Base-by-base conservation (phyloP, 2,329 filamentous ascomycete genomes). In the Ascochyta fabae region DNA sequence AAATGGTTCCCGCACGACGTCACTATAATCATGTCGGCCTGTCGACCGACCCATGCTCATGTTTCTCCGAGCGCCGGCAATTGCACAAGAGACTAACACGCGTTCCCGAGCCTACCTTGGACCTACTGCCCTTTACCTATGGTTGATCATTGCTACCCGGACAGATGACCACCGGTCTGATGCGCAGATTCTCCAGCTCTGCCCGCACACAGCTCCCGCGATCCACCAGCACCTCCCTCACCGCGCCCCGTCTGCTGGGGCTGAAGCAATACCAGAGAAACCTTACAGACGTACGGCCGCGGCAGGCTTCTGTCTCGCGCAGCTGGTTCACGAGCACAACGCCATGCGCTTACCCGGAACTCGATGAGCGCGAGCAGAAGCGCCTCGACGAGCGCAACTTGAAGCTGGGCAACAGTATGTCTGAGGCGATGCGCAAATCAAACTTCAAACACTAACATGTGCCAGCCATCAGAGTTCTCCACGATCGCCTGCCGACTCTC, bases 341-440 rank as follows among this genome's bases (percentile, higher is more conserved):
- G 26, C 71, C 73, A 39, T 68, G 65, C 31, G 61, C 59, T 1
- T 55, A 55, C 15, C 52, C 65, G 10, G 66, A 74, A 29, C 56
- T 56, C 12, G 62, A 66, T 48, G 66, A 65, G 58, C 56, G 66
- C 29, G 79, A 81, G 62, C 75, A 79, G 57, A 78, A 81, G 62
- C 81, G 81, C 9, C 80, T 83, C 24, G 81, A 86, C 65, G 83
- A 87, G 72, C 80, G 86, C 58, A 83, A 84, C 7, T 58, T 88
- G 52, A 86, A 86, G 72, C 77, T 88, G 9, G 86, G 86, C 33
- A 85, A 84, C 67, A 88, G 84, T 86, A 77, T 44, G 78, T 69
- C 19, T 26, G 24, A 10, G 12, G 3, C 4, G 9, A 1, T 12
- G 13, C 9, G 24, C 29, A 13, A 6, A 44, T 6, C 12, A 34